Evolutionary conservation across 176 grass and related monocot species (phyloP).

Genomic region (Themeda triandra): DNA sequence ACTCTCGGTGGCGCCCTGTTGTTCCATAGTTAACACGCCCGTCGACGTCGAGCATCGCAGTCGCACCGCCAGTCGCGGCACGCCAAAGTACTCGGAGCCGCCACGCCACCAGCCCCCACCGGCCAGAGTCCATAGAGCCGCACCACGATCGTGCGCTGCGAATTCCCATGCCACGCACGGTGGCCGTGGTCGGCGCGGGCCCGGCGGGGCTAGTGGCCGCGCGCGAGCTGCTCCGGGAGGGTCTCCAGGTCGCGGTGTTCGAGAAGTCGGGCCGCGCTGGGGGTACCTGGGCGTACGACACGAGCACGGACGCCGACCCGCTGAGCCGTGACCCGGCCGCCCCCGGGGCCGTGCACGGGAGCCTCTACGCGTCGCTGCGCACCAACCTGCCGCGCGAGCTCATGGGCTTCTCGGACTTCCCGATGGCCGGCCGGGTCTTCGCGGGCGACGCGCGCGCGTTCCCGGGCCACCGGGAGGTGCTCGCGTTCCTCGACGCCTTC

Average conservation of each 20-base stretch:
- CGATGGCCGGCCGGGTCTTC: constrained; percentile 26
- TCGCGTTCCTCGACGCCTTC: neutral
- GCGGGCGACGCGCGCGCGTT: neutral
- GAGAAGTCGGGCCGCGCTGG: too few species aligned
- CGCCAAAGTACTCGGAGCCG: too few species aligned
- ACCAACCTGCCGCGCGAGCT: constrained; percentile 77
- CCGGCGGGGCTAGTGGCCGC: too few species aligned
- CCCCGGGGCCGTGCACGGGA: constrained; percentile 42
- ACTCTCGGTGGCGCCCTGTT: too few species aligned
- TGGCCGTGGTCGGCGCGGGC: constrained; percentile 4
- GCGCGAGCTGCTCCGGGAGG: too few species aligned
- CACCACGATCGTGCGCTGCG: too few species aligned
- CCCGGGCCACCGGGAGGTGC: neutral
- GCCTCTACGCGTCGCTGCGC: constrained; percentile 79
- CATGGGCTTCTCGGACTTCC: constrained; percentile 89
- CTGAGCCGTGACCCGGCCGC: neutral
- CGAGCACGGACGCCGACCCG: neutral
- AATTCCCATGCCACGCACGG: neutral
- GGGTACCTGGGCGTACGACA: neutral
- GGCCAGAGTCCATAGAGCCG: too few species aligned
- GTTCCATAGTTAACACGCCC: too few species aligned
- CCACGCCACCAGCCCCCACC: too few species aligned
- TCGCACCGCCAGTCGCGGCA: too few species aligned
- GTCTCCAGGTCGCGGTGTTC: too few species aligned
- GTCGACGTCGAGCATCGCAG: too few species aligned